Evolutionary conservation across 805 yeast species (phyloP), one percentile per base, ranked within the genome.

Genomic region (Hanseniaspora thailandica): DNA sequence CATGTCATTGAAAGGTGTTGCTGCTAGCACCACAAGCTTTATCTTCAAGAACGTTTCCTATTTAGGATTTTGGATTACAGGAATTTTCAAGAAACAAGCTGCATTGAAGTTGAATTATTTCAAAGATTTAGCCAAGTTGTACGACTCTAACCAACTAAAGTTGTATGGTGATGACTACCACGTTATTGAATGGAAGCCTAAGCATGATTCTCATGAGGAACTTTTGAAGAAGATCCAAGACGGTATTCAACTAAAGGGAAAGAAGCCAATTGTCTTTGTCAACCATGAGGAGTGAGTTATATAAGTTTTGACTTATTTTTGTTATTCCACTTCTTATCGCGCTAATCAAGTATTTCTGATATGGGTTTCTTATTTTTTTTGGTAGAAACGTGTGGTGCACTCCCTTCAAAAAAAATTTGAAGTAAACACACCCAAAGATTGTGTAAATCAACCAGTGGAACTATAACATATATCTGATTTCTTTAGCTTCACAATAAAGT

Each of bases 1-100:
- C 36, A 93, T 93, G 98, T 86, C 97, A 3, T 81, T 82, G 73
- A 89, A 86, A 69, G 98, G 98, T 1, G 94, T 93, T 10, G 76
- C 78, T n/a, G 68, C 93, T 54, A 96, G 97, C 38, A 87, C 96
- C 0, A 79, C 95, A 0, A 70, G 86, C 56, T 86, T 86, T 63
- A 89, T 93, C 58, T 93, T 93, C 74, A 93, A 90, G 68, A 84
- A 89, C 63, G 68, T 93, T 54, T 80, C 84, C 5, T 80, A 88
- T 51, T 77, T 81, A 28, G 99, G 99, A 0, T 93, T 85, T 71
- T 93, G 99, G 99, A 81, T 88, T 55, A 84, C 96, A 12, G 79
- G 72, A 43, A 80, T 80, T 71, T 72, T 77, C 48, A 74, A 76
- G 55, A 66, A 70, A 51, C 68, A 83, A 59, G 90, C 93, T 3